A percentile compares a stretch with the other conserved stretches of the same genome.
phyloP scores from a whole-genome alignment of 2,329 filamentous ascomycete species.

The Aspergillus phoenicis region DNA sequence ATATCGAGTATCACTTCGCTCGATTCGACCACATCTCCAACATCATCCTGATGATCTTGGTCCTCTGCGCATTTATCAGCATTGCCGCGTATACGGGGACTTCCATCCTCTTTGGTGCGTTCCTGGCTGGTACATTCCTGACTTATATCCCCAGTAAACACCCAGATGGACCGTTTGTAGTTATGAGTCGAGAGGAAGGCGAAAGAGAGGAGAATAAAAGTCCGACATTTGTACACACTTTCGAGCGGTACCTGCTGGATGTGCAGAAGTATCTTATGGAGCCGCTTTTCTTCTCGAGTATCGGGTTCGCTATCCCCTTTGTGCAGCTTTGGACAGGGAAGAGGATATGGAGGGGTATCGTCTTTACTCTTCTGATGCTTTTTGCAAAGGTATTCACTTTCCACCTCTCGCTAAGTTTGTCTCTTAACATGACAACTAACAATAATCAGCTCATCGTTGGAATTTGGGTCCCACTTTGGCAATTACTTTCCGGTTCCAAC shows the following conservation, averaged over 20 bases:
- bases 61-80: constrained; percentile 34
- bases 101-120: constrained; percentile 43
- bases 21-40: constrained; percentile 38
- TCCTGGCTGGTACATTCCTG: constrained; percentile 40
- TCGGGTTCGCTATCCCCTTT: constrained; percentile 38
- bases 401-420: too few species aligned
- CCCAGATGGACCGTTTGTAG: constrained; percentile 40
- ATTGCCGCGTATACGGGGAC: constrained; percentile 43
- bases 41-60: constrained; percentile 39
- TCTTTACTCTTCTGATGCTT: constrained; percentile 35
- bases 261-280: constrained; percentile 39
- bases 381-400: constrained; percentile 29
- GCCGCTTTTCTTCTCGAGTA: constrained; percentile 36
- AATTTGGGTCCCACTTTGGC: too few species aligned
- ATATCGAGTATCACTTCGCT: constrained; percentile 38
- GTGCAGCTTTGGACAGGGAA: constrained; percentile 36
- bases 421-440: too few species aligned
- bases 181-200: constrained; percentile 37
- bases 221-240: constrained; percentile 44
- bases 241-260: constrained; percentile 41
- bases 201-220: constrained; percentile 37
- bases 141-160: constrained; percentile 42
- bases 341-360: constrained; percentile 34
- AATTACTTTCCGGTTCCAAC: too few species aligned
- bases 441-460: too few species aligned